A percentile compares a stretch with the other conserved stretches of the same genome.
Conservation (phyloP, 1,284 basidiomycete species). For the Inonotus obliquus region DNA sequence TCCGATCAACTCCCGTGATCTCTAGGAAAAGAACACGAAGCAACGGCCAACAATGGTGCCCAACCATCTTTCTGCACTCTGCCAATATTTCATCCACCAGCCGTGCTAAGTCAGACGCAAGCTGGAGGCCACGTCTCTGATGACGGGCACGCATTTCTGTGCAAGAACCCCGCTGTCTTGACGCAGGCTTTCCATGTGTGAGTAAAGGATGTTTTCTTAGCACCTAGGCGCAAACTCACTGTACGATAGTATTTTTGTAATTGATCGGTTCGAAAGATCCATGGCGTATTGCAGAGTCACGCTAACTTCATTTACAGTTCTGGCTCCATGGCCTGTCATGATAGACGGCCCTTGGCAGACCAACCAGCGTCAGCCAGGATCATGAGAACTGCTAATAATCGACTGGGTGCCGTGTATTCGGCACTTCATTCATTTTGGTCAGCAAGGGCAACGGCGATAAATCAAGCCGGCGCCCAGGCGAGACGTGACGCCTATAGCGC, state of each 20-base stretch:
- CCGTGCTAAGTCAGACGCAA: constrained; percentile 24
- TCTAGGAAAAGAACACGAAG: constrained; percentile 47
- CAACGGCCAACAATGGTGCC: constrained; percentile 32
- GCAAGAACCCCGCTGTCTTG: constrained; percentile 49
- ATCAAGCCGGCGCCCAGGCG: constrained; percentile 22
- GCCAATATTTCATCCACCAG: constrained; percentile 48
- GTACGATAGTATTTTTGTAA: constrained; percentile 42
- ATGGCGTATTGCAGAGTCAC: no score
- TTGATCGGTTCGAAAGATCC: constrained; percentile 37
- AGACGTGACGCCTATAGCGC: constrained; percentile 56
- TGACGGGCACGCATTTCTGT: constrained; percentile 51
- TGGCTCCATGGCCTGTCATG: constrained; percentile 41
- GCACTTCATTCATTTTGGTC: constrained; percentile 52
- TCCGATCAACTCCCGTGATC: not conserved
- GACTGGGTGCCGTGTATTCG: constrained; percentile 55
- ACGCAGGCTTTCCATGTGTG: constrained; percentile 59
- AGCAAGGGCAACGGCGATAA: constrained; percentile 35
- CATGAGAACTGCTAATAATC: constrained; percentile 35
- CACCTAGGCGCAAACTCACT: not conserved
- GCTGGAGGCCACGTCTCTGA: constrained; percentile 45
- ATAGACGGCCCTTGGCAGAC: constrained; percentile 40
- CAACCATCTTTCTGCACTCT: constrained; percentile 53
- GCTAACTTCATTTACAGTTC: constrained; percentile 39
- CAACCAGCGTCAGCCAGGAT: constrained; percentile 43
- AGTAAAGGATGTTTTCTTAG: constrained; percentile 22